phyloP scores from a whole-genome alignment of 192 early-diverging fungal species.

The Haplosporangium gracile region DNA sequence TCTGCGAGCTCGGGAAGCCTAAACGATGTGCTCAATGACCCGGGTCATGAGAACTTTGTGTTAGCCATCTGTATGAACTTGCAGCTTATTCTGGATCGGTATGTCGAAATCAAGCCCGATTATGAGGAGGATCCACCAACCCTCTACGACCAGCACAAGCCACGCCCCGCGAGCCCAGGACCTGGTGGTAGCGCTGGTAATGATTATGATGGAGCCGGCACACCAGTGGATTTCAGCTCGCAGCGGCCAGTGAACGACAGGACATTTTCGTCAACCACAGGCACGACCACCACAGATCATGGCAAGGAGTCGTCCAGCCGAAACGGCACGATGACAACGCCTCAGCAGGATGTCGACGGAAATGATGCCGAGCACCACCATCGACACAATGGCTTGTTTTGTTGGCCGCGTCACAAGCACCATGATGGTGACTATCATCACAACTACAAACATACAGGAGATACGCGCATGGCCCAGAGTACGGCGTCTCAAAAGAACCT shows the following conservation, averaged over 20 bases:
- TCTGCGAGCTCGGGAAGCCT: neutral
- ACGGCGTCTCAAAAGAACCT: slow-evolving; percentile 13
- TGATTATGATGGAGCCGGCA: neutral
- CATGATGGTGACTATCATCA: slow-evolving; percentile 12
- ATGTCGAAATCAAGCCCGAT: slow-evolving; percentile 51
- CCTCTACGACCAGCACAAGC: slow-evolving; percentile 27
- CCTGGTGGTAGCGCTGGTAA: neutral
- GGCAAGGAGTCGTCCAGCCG: slow-evolving; percentile 8
- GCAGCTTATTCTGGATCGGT: slow-evolving; percentile 46
- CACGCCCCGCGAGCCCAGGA: neutral
- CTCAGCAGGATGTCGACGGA: neutral
- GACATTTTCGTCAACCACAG: slow-evolving; percentile 32
- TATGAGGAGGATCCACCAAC: slow-evolving; percentile 36
- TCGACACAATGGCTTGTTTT: slow-evolving; percentile 9
- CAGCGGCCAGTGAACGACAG: neutral
- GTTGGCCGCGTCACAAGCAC: slow-evolving; percentile 27
- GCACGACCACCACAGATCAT: neutral
- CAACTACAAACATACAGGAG: neutral
- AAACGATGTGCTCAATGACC: slow-evolving; percentile 28
- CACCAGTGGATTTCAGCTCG: neutral
- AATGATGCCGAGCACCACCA: slow-evolving; percentile 7
- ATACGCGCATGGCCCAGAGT: neutral
- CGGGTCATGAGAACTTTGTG: slow-evolving; percentile 53
- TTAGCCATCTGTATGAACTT: slow-evolving; percentile 40
- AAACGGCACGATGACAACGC: neutral